Base-by-base conservation (phyloP, 495 filamentous ascomycete species). In the Geopyxis carbonaria region DNA sequence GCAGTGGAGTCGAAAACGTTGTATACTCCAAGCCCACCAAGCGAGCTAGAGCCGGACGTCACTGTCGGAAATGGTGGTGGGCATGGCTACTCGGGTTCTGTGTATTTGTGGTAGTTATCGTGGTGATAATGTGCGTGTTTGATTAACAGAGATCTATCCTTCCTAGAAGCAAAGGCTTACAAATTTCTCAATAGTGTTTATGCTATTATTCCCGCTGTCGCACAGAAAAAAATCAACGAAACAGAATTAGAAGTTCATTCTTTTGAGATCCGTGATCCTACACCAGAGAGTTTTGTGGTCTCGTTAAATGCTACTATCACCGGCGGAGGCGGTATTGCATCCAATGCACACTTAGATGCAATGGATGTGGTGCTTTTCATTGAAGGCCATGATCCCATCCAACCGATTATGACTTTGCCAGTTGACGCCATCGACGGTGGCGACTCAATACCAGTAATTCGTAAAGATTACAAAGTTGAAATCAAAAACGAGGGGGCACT, bases 151-250 rank as follows among this genome's bases (percentile, higher is more conserved):
- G n/a, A 18, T 16, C 25, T 37, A 37, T 20, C 19, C 5, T 11
- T 20, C 18, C 34, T 10, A 15, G 13, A 31, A 11, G 15, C 0
- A 30, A 21, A 21, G 4, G 7, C 15, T 16, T 16, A 34, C 31
- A 8, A 34, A 34, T 16, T 16, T 13, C 22, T 30, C 13, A 22
- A 33, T 43, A 56, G 52, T 25, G 42, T 56, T 22, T 56, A 35
- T 28, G 52, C 43, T 19, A 47, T 55, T 23, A 42, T 56, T 16
- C 52, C 52, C 4, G 33, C 46, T 15, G 41, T 56, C 21, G 38
- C 43, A 13, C 52, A 56, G 19, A 55, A 56, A 18, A 27, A 40
- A 21, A 33, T 56, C 18, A 27, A 56, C 22, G 42, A 55, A 31
- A 55, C 52, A 7, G 27, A 36, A 10, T 14, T 56, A 11, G 45